These are phyloP conservation scores for Metschnikowia colocasiae DNA, from an alignment of 805 yeast species.

Conservation along the genomic window DNA sequence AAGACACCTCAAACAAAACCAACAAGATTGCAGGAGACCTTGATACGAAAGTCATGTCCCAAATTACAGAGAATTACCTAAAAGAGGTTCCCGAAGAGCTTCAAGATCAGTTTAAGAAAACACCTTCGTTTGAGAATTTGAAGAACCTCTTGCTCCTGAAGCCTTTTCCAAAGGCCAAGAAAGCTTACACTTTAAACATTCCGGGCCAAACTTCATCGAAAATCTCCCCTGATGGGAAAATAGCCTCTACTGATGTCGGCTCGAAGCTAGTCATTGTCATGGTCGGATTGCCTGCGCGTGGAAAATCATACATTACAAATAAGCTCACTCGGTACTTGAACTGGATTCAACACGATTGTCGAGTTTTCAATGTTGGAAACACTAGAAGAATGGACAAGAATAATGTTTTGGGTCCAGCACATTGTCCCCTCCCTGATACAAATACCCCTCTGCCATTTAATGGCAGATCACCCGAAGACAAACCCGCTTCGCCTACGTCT, in stretches of 20 bases:
- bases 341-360: slow-evolving; percentile 89
- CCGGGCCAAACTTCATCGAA: slow-evolving; percentile 88
- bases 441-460: slow-evolving; percentile 32
- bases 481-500: slow-evolving; percentile 21
- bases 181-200: slow-evolving; percentile 83
- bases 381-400: slow-evolving; percentile 69
- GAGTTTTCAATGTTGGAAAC: slow-evolving; percentile 93
- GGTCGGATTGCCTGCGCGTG: slow-evolving; percentile 96
- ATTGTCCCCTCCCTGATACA: slow-evolving; percentile 50
- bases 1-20: neutral
- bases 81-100: slow-evolving; percentile 34
- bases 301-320: slow-evolving; percentile 90
- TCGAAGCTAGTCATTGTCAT: slow-evolving; percentile 79
- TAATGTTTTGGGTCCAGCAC: slow-evolving; percentile 63
- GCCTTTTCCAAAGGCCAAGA: slow-evolving; percentile 41
- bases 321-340: slow-evolving; percentile 85
- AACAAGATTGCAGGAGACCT: slow-evolving; percentile 8
- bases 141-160: slow-evolving; percentile 33
- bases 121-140: slow-evolving; percentile 40
- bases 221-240: slow-evolving; percentile 70
- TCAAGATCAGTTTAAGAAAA: slow-evolving; percentile 36
- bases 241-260: slow-evolving; percentile 65
- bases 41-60: slow-evolving; percentile 15
- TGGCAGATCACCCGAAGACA: slow-evolving; percentile 14
- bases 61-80: slow-evolving; percentile 29